Conservation (phyloP, 192 early-diverging fungal genomes). For the Phlyctochytrium planicorne region DNA sequence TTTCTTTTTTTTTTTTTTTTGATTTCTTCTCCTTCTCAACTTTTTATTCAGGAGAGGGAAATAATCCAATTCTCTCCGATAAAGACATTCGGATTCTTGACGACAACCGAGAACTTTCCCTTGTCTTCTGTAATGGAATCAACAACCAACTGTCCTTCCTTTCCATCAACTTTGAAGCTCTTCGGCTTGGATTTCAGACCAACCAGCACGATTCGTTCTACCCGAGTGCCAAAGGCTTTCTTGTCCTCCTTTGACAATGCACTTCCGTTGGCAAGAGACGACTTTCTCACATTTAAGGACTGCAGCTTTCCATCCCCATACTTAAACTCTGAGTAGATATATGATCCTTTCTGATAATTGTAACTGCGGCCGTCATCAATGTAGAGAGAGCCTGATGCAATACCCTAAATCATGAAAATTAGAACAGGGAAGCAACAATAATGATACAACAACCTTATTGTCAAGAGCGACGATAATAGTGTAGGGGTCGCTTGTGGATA, state of each 20-base stretch:
- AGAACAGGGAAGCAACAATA: slow-evolving; percentile 7
- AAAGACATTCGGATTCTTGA: not conserved
- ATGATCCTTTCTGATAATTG: slow-evolving; percentile 40
- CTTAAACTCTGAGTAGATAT: slow-evolving; percentile 37
- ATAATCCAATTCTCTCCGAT: too few species aligned
- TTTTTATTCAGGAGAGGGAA: too few species aligned
- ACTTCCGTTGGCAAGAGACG: not conserved
- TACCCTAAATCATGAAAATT: slow-evolving; percentile 41
- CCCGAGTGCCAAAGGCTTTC: slow-evolving; percentile 23
- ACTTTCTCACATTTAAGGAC: not conserved
- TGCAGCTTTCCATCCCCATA: slow-evolving; percentile 41
- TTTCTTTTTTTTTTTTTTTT: too few species aligned
- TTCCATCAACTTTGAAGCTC: not conserved
- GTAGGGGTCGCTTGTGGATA: slow-evolving; percentile 85
- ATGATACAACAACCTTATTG: slow-evolving; percentile 38
- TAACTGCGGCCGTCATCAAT: slow-evolving; percentile 89
- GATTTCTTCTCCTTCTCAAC: too few species aligned
- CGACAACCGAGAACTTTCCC: not conserved
- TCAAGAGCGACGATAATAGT: slow-evolving; percentile 84
- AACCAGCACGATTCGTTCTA: slow-evolving; percentile 58
- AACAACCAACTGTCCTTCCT: not conserved
- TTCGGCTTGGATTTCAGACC: slow-evolving; percentile 39
- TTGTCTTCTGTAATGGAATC: not conserved
- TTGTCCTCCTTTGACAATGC: slow-evolving; percentile 3
- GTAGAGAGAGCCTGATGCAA: slow-evolving; percentile 79